phyloP scores from a whole-genome alignment of 2,329 filamentous ascomycete species.

The Ophiocordyceps australis region DNA sequence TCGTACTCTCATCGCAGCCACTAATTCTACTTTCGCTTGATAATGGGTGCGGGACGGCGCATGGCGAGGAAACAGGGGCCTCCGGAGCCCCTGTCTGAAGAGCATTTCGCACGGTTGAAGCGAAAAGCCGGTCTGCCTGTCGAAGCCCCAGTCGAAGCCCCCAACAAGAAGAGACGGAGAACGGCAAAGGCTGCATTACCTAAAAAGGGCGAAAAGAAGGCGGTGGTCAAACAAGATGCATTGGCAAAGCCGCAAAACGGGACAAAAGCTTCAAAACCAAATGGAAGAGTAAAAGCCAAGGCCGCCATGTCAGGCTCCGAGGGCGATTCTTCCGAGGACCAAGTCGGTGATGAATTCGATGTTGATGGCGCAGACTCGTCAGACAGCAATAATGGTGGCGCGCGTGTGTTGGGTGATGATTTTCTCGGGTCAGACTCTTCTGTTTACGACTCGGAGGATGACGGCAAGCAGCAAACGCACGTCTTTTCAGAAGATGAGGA shows the following conservation, averaged over 20 bases:
- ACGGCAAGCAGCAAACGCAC: constrained; percentile 27
- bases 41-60: constrained; percentile 76
- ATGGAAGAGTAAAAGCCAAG: constrained; percentile 14
- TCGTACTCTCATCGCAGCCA: too few species aligned
- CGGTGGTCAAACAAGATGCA: constrained; percentile 10
- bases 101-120: constrained; percentile 62
- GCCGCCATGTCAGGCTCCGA: constrained; percentile 20
- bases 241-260: constrained; percentile 13
- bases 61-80: constrained; percentile 83
- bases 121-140: constrained; percentile 62
- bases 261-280: constrained; percentile 7
- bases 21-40: constrained; percentile 14
- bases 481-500: constrained; percentile 96
- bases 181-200: constrained; percentile 6
- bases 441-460: constrained; percentile 54
- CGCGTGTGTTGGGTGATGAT: constrained; percentile 29
- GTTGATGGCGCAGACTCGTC: constrained; percentile 22
- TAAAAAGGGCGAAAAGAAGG: constrained; percentile 6
- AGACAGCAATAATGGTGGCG: constrained; percentile 18
- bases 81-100: constrained; percentile 67
- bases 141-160: constrained; percentile 32
- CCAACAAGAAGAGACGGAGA: constrained; percentile 5
- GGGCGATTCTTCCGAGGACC: constrained; percentile 25
- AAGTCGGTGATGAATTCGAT: constrained; percentile 19
- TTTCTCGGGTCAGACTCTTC: constrained; percentile 43